Evolutionary conservation across 108 stramenopile genomes (phyloP).

Genomic region (Pseudonitzschia multistriata): DNA sequence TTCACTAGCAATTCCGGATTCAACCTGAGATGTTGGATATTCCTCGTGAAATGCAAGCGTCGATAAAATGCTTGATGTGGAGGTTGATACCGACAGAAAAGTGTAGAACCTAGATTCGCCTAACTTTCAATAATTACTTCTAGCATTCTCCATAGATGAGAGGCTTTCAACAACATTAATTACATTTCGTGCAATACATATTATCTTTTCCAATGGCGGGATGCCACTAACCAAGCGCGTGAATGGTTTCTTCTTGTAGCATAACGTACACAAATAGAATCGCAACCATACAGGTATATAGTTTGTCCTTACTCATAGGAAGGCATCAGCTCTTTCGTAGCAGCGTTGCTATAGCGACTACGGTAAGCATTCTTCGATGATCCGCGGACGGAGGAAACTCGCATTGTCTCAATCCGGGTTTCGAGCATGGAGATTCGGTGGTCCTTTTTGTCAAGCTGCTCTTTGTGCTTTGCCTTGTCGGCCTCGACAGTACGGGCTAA

Average conservation of each 20-base stretch:
- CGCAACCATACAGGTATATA: no score
- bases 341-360: neutral
- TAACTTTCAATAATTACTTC: no score
- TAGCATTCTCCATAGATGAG: no score
- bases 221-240: neutral
- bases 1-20: no score
- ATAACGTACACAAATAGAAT: neutral
- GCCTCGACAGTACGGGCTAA: constrained; percentile 31
- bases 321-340: neutral
- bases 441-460: constrained; percentile 37
- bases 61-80: no score
- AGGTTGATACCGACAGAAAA: no score
- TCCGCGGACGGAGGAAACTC: constrained; percentile 14
- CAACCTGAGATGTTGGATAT: no score
- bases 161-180: no score
- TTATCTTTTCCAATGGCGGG: neutral
- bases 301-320: neutral
- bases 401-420: constrained; percentile 21
- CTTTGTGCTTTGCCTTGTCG: constrained; percentile 21
- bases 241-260: neutral
- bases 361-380: neutral
- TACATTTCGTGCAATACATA: no score
- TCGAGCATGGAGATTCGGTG: constrained; percentile 34
- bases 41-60: no score
- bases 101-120: no score